These are phyloP conservation scores for Serendipita vermifera DNA, from an alignment of 768 basidiomycete species.

Conservation along the genomic window DNA sequence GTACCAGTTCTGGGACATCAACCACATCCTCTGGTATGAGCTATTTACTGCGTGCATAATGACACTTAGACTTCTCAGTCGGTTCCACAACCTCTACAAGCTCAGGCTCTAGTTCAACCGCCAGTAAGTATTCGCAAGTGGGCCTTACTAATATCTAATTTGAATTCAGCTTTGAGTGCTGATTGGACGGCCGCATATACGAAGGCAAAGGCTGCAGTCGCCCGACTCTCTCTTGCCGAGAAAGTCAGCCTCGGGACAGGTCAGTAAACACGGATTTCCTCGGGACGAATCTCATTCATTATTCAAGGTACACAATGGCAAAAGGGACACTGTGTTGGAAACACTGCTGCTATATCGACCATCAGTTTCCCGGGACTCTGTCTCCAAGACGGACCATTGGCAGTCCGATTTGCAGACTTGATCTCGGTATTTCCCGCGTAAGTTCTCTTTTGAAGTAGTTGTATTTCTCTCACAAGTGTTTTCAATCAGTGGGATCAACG, in stretches of 20 bases:
- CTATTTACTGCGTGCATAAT: no score
- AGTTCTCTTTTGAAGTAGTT: constrained; percentile 11
- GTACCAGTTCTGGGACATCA: no score
- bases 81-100: no score
- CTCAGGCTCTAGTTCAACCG: no score
- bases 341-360: constrained; percentile 34
- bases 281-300: neutral
- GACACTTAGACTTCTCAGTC: no score
- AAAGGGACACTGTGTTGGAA: constrained; percentile 27
- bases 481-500: constrained; percentile 32
- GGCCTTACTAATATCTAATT: no score
- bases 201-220: constrained; percentile 39
- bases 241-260: constrained; percentile 48
- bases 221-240: constrained; percentile 40
- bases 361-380: constrained; percentile 21
- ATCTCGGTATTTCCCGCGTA: constrained; percentile 41
- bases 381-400: neutral
- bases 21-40: no score
- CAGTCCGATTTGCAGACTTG: neutral
- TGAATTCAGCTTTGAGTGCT: constrained; percentile 20
- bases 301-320: constrained; percentile 10
- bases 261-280: constrained; percentile 15
- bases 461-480: neutral
- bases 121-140: no score
- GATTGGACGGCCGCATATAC: constrained; percentile 43